These are phyloP conservation scores for Entrophospora sp. DNA, from an alignment of 192 early-diverging fungal species.

Conservation along the genomic window DNA sequence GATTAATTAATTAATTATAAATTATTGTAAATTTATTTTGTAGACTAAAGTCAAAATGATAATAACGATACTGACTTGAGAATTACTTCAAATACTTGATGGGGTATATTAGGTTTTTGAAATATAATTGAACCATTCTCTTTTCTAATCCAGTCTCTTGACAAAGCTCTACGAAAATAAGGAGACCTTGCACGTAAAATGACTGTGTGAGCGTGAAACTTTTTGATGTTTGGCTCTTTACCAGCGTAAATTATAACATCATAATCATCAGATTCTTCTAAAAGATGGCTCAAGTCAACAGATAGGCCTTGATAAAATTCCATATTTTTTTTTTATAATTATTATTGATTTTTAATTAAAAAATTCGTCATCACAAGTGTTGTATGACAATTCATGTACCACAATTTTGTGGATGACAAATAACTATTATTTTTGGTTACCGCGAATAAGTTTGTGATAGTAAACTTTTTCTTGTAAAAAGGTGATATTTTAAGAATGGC, in stretches of 20 bases:
- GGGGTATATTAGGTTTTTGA: neutral
- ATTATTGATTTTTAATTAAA: too few relatives aligned
- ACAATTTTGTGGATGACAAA: too few relatives aligned
- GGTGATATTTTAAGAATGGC: too few relatives aligned
- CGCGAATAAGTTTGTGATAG: too few relatives aligned
- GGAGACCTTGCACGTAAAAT: neutral
- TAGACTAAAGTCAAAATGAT: neutral
- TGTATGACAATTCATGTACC: too few relatives aligned
- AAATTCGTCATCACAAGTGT: too few relatives aligned
- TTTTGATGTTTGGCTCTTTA: neutral
- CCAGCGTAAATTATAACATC: slow-evolving; percentile 7
- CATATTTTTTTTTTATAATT: too few relatives aligned
- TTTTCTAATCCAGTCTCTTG: neutral
- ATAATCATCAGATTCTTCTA: too few relatives aligned
- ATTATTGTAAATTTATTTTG: too few relatives aligned
- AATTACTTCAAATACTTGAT: neutral
- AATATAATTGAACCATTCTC: neutral
- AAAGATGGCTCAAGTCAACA: neutral
- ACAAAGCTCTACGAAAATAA: slow-evolving; percentile 6
- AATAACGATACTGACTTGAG: neutral
- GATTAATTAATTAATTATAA: too few relatives aligned
- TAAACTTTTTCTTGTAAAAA: too few relatives aligned
- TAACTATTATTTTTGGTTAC: too few relatives aligned
- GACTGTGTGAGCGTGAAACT: neutral
- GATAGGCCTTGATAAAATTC: neutral